Percentiles rank a stretch among this genome's conserved stretches.
phyloP scores from a whole-genome alignment of 2,329 filamentous ascomycete genomes.

The Monosporascus cannonballus region DNA sequence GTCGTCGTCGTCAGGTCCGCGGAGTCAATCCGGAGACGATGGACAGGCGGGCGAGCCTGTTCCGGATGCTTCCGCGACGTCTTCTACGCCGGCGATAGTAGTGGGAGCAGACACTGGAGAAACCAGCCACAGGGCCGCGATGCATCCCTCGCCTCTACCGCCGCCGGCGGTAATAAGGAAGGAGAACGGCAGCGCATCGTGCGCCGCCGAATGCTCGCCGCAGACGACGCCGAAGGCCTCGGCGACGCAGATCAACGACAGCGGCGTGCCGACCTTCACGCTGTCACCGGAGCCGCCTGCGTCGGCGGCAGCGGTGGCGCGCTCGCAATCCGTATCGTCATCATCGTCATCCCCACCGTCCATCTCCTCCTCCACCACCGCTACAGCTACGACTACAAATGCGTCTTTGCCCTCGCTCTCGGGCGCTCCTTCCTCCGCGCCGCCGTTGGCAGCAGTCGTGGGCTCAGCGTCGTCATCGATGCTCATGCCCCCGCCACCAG shows the following conservation, averaged over 20 bases:
- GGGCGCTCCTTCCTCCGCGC: background rate
- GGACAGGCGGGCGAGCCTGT: conserved; percentile 1
- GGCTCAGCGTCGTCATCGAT: background rate
- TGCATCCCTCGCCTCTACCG: conserved; percentile 30
- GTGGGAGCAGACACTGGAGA: conserved; percentile 6
- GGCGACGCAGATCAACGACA: conserved; percentile 17
- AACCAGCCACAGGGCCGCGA: conserved; percentile 25
- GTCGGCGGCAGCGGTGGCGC: conserved; percentile 19
- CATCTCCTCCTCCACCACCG: background rate
- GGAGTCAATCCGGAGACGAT: background rate
- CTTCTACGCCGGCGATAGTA: conserved; percentile 9
- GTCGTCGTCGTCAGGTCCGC: background rate
- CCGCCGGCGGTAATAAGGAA: conserved; percentile 12
- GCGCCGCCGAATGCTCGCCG: conserved; percentile 25
- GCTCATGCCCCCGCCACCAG: conserved; percentile 3
- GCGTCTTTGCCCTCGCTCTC: conserved; percentile 9
- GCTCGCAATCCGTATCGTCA: background rate
- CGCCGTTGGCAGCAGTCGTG: background rate
- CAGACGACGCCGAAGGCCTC: conserved; percentile 49
- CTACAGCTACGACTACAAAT: background rate
- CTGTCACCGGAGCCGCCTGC: conserved; percentile 30
- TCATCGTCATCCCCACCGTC: too few relatives aligned
- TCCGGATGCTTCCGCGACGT: conserved; percentile 3
- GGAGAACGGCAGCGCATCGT: conserved; percentile 8
- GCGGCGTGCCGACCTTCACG: conserved; percentile 38